phyloP scores from a whole-genome alignment of 1,284 basidiomycete genomes.

The Xerocomus nothofagi region DNA sequence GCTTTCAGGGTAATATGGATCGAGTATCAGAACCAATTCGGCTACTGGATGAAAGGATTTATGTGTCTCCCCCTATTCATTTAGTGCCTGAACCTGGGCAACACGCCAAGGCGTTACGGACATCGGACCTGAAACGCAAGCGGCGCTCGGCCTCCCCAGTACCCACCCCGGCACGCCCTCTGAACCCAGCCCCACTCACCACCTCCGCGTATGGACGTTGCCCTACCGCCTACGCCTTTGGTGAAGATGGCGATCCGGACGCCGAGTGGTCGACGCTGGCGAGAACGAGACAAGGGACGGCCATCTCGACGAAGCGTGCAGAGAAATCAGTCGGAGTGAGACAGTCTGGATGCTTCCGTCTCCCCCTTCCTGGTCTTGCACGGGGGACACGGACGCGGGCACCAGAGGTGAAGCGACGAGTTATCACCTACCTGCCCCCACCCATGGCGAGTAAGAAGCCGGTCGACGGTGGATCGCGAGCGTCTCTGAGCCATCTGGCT shows the following conservation, averaged over 20 bases:
- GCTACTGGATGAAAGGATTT: not conserved
- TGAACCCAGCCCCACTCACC: not conserved
- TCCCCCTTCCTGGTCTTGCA: slow-evolving; percentile 31
- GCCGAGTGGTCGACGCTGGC: slow-evolving; percentile 50
- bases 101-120: slow-evolving; percentile 2
- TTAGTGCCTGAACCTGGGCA: not conserved
- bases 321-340: slow-evolving; percentile 18
- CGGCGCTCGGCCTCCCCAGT: slow-evolving; percentile 1
- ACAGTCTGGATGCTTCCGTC: slow-evolving; percentile 39
- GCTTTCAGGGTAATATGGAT: not conserved
- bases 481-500: not conserved
- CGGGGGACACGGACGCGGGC: not conserved
- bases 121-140: slow-evolving; percentile 5
- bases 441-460: slow-evolving; percentile 26
- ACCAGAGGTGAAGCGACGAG: slow-evolving; percentile 31
- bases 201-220: not conserved
- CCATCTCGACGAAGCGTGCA: slow-evolving; percentile 21
- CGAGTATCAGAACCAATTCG: slow-evolving; percentile 4
- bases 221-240: slow-evolving; percentile 37
- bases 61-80: not conserved
- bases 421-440: slow-evolving; percentile 50
- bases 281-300: slow-evolving; percentile 31
- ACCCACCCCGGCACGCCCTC: not conserved
- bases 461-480: not conserved
- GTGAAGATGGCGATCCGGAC: slow-evolving; percentile 41